Evolutionary conservation across 2,329 filamentous ascomycete genomes (phyloP).

Genomic region (Volutella citrinella): DNA sequence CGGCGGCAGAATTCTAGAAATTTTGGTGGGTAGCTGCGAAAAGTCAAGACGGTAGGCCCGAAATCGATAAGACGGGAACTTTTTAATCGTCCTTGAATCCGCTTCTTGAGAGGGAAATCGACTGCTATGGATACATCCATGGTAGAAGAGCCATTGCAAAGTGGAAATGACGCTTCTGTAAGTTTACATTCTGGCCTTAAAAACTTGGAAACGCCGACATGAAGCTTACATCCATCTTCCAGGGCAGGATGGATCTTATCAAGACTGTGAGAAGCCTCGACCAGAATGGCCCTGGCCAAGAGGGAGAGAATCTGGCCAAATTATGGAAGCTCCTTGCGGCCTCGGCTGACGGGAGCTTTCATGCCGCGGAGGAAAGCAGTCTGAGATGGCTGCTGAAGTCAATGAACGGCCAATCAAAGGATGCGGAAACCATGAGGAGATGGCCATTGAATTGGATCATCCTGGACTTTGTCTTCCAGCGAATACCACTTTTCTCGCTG

Average conservation of each 20-base stretch:
- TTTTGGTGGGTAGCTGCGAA: conserved; percentile 33
- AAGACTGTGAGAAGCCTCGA: conserved; percentile 54
- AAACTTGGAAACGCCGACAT: no score
- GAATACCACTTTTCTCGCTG: conserved; percentile 67
- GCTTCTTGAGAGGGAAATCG: no score
- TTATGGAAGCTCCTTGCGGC: conserved; percentile 49
- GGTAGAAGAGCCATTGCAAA: no score
- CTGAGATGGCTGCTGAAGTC: conserved; percentile 63
- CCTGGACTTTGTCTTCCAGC: conserved; percentile 55
- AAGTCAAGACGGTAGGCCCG: no score
- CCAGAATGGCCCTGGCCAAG: conserved; percentile 42
- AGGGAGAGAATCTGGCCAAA: conserved; percentile 45
- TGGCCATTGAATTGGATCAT: conserved; percentile 61
- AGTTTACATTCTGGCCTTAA: no score
- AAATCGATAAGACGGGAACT: no score
- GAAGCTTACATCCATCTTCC: no score
- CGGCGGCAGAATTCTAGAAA: conserved; percentile 45
- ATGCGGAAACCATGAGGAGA: conserved; percentile 51
- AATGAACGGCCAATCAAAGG: conserved; percentile 47
- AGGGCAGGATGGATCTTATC: conserved; percentile 42
- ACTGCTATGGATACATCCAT: conserved; percentile 22
- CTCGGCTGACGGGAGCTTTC: conserved; percentile 41
- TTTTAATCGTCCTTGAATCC: no score
- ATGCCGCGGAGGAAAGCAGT: conserved; percentile 55
- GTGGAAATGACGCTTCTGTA: no score